Conservation (phyloP, 163 green algal genomes). For the Trebouxiophyceae sp. region DNA sequence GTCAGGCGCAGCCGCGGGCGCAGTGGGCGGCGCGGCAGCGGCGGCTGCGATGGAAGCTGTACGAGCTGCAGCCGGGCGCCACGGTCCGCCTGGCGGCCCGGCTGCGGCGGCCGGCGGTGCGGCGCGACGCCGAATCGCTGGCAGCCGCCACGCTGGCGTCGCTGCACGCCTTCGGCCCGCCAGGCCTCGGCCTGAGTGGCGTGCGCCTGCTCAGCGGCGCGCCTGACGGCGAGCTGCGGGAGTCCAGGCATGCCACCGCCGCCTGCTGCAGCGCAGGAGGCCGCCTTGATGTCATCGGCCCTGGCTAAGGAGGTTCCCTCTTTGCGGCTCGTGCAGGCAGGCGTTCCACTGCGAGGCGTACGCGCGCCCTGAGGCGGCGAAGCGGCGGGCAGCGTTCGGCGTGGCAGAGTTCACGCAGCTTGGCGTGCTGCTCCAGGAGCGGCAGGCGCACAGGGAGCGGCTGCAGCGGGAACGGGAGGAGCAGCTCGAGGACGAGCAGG, state of each 20-base stretch:
- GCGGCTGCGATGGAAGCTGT: slow-evolving; percentile 14
- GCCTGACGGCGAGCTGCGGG: neutral
- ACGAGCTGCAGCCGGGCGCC: neutral
- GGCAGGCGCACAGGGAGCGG: neutral
- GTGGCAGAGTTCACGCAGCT: neutral
- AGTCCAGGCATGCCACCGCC: neutral
- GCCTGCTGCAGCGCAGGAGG: neutral
- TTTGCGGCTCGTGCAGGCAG: neutral
- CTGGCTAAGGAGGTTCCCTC: no score
- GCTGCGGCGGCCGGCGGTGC: neutral
- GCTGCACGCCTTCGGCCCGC: neutral
- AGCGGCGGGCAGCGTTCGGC: no score
- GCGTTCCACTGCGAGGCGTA: neutral
- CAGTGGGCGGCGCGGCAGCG: slow-evolving; percentile 10
- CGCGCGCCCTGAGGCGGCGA: neutral
- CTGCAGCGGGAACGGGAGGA: neutral
- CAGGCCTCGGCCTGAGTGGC: neutral
- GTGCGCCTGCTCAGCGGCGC: neutral
- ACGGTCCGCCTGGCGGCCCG: neutral
- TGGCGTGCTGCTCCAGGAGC: neutral
- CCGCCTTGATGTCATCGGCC: neutral
- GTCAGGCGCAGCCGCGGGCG: slow-evolving; percentile 8
- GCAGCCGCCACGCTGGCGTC: neutral
- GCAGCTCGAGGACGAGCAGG: neutral
- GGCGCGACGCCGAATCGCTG: neutral